Percentiles rank a stretch among this genome's conserved stretches.
Conservation (phyloP, 2,329 filamentous ascomycete species). For the Epichloe baconii region DNA sequence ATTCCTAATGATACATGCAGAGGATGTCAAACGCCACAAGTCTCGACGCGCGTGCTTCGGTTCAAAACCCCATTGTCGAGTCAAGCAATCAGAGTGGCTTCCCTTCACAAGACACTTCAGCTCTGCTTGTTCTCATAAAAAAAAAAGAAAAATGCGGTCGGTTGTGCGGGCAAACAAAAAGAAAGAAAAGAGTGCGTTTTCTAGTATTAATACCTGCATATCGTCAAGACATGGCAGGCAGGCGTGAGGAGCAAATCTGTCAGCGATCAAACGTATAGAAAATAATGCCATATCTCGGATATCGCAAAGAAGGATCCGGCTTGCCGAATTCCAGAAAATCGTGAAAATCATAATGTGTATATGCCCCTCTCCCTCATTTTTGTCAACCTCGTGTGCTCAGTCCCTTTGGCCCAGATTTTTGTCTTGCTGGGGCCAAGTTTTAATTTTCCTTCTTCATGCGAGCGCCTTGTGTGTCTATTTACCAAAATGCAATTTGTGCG, state of each 20-base stretch:
- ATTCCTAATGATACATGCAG: background rate
- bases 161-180: background rate
- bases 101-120: background rate
- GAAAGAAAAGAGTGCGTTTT: background rate
- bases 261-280: background rate
- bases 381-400: too few relatives aligned
- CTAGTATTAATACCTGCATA: background rate
- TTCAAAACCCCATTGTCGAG: too few relatives aligned
- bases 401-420: too few relatives aligned
- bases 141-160: background rate
- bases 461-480: background rate
- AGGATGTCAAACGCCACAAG: too few relatives aligned
- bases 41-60: too few relatives aligned
- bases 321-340: background rate
- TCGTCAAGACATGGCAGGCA: background rate
- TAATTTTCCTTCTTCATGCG: too few relatives aligned
- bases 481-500: constrained; percentile 6
- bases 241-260: background rate
- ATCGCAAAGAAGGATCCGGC: background rate
- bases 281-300: background rate
- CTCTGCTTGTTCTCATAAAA: background rate
- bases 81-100: background rate
- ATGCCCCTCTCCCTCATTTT: background rate
- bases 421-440: background rate
- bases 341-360: constrained; percentile 2